These are phyloP conservation scores for Dissoconium aciculare DNA, from an alignment of 2,329 filamentous ascomycete genomes.

Conservation along the genomic window DNA sequence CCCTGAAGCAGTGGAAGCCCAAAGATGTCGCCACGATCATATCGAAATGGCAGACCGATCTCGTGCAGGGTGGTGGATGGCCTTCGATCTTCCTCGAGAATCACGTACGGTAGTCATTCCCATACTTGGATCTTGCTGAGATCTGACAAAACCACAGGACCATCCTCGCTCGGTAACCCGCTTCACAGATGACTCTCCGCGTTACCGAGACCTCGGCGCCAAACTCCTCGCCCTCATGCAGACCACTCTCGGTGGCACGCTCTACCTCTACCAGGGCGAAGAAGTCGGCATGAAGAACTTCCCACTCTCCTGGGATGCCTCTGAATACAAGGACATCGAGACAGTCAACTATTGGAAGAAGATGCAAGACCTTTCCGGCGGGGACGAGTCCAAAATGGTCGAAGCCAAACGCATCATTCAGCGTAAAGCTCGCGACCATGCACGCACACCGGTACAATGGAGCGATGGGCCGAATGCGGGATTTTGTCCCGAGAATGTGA, in stretches of 20 bases:
- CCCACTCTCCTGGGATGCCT: constrained; percentile 28
- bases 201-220: constrained; percentile 34
- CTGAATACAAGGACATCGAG: constrained; percentile 39
- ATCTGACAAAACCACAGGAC: too few species aligned
- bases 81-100: constrained; percentile 51
- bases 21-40: constrained; percentile 36
- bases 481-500: constrained; percentile 39
- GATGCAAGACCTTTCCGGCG: constrained; percentile 26
- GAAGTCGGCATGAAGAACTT: constrained; percentile 49
- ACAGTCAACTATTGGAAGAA: constrained; percentile 42
- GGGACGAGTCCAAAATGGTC: constrained; percentile 9
- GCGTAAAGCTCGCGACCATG: constrained; percentile 27
- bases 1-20: constrained; percentile 35
- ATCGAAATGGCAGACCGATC: constrained; percentile 44
- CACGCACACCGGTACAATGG: constrained; percentile 57
- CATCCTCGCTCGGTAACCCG: constrained; percentile 44
- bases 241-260: constrained; percentile 26
- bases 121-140: too few species aligned
- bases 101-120: too few species aligned
- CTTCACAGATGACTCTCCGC: constrained; percentile 36
- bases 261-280: constrained; percentile 51
- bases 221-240: constrained; percentile 36
- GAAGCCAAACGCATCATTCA: constrained; percentile 10
- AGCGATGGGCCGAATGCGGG: constrained; percentile 41
- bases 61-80: constrained; percentile 47